These are phyloP conservation scores for Talaromyces sp. DNA, from an alignment of 2,329 filamentous ascomycete species.

Conservation along the genomic window DNA sequence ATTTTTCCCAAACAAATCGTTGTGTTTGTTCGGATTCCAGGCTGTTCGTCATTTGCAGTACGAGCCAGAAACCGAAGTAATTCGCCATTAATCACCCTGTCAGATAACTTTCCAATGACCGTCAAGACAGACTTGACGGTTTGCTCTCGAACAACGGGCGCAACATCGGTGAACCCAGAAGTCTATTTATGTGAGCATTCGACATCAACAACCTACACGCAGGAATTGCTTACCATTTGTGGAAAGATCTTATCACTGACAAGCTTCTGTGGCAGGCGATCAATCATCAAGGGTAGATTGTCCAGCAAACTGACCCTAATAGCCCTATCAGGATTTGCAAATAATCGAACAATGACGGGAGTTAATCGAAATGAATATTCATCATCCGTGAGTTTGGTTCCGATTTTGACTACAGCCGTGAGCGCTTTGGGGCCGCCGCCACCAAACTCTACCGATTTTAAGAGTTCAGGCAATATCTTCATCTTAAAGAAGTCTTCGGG, in stretches of 20 bases:
- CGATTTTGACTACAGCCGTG: slow-evolving; percentile 82
- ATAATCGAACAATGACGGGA: slow-evolving; percentile 81
- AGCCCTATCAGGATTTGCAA: slow-evolving; percentile 85
- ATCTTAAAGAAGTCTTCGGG: slow-evolving; percentile 98
- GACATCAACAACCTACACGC: not conserved
- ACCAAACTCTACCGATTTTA: slow-evolving; percentile 99
- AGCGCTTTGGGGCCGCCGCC: slow-evolving; percentile 92
- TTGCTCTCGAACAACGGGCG: slow-evolving; percentile 89
- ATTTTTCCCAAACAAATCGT: slow-evolving; percentile 98
- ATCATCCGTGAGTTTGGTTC: slow-evolving; percentile 77
- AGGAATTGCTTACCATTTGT: slow-evolving; percentile 63
- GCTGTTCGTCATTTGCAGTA: slow-evolving; percentile 95
- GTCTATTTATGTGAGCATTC: slow-evolving; percentile 50
- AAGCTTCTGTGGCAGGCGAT: slow-evolving; percentile 77
- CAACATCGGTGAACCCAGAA: slow-evolving; percentile 90
- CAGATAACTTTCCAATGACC: slow-evolving; percentile 83
- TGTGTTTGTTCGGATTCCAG: slow-evolving; percentile 94
- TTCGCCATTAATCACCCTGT: slow-evolving; percentile 90
- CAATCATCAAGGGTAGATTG: slow-evolving; percentile 85
- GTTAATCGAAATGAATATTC: slow-evolving; percentile 83
- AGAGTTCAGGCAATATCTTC: slow-evolving; percentile 87
- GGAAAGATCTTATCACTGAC: slow-evolving; percentile 98
- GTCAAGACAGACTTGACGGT: slow-evolving; percentile 90
- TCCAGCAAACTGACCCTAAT: slow-evolving; percentile 88
- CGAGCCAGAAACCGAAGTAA: slow-evolving; percentile 86